Conservation (phyloP, 106 monocot species). For the Triglochin maritima region DNA sequence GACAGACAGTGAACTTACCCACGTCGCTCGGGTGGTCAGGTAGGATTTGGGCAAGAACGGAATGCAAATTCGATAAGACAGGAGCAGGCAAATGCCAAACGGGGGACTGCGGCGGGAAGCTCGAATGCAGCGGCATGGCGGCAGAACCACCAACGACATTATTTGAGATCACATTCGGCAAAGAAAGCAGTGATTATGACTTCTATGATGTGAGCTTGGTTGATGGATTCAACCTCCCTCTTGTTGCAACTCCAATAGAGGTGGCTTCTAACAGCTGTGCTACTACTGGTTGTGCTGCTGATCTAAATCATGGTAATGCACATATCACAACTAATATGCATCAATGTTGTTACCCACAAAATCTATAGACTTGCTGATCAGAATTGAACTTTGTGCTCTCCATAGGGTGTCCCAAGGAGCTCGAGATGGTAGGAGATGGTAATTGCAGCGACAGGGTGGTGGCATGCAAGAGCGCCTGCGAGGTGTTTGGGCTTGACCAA, state of each 20-base stretch:
- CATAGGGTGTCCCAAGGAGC: conserved; percentile 69
- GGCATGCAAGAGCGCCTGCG: conserved; percentile 74
- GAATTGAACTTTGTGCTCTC: too few species aligned
- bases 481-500: conserved; percentile 54
- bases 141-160: conserved; percentile 52
- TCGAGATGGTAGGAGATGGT: conserved; percentile 41
- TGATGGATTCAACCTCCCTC: conserved; percentile 66
- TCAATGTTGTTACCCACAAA: neutral
- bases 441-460: conserved; percentile 27
- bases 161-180: conserved; percentile 67
- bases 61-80: conserved; percentile 44
- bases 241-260: conserved; percentile 28
- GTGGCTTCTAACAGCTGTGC: conserved; percentile 21
- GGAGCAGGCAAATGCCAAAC: conserved; percentile 50
- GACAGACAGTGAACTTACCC: conserved; percentile 27
- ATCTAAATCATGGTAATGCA: conserved; percentile 50
- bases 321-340: neutral
- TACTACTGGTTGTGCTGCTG: conserved; percentile 45
- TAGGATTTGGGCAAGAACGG: conserved; percentile 73
- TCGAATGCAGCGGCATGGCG: conserved; percentile 51
- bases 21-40: conserved; percentile 69
- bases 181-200: conserved; percentile 22
- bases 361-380: too few species aligned
- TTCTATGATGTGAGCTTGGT: conserved; percentile 60
- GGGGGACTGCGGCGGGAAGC: conserved; percentile 67